phyloP scores from a whole-genome alignment of 192 early-diverging fungal genomes.

The Jimgerdemannia lactiflua region DNA sequence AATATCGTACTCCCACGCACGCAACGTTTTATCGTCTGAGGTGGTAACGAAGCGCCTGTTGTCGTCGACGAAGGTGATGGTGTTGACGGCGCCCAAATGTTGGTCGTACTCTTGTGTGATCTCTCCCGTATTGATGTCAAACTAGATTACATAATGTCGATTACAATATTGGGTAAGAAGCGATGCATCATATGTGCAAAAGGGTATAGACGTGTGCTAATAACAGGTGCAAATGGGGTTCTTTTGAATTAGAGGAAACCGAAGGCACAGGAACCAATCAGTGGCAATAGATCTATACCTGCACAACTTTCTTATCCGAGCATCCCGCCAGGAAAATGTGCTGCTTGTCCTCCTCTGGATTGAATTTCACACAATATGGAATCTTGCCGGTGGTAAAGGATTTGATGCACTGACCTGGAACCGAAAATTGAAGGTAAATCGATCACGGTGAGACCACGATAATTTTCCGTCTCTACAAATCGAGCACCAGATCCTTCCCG shows the following conservation, averaged over 20 bases:
- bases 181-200: too few relatives aligned
- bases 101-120: conserved; percentile 95
- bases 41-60: conserved; percentile 94
- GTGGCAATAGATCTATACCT: conserved; percentile 13
- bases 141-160: conserved; percentile 48
- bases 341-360: conserved; percentile 86
- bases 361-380: conserved; percentile 89
- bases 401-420: conserved; percentile 70
- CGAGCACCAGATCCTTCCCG: not conserved
- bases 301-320: conserved; percentile 87
- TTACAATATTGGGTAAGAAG: too few relatives aligned
- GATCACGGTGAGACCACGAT: conserved; percentile 10
- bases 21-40: conserved; percentile 94
- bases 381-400: conserved; percentile 73
- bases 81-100: conserved; percentile 95
- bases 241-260: too few relatives aligned
- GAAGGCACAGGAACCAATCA: not conserved
- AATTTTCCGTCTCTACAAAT: not conserved
- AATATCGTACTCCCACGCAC: conserved; percentile 98
- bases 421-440: not conserved
- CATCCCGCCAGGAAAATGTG: conserved; percentile 90
- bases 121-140: conserved; percentile 79
- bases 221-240: not conserved
- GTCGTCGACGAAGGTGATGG: conserved; percentile 95
- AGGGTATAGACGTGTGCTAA: too few relatives aligned